Conservation (phyloP, 1,139 yeast species). For the Taphrina betulina region DNA sequence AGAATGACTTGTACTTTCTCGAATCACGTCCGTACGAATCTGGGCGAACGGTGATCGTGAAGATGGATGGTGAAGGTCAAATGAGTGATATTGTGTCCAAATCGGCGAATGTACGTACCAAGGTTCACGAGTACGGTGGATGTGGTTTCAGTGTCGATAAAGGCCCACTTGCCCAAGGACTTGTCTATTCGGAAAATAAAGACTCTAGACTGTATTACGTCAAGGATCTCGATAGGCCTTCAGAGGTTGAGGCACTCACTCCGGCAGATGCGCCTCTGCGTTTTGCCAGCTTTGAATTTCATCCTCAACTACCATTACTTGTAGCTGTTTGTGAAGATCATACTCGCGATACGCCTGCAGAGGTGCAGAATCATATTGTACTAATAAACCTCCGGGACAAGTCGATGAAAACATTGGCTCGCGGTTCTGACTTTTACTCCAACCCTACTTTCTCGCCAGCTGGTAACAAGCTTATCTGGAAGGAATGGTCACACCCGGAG, state of each 20-base stretch:
- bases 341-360: constrained; percentile 8
- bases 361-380: constrained; percentile 25
- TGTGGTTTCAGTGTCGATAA: constrained; percentile 5
- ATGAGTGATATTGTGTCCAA: not conserved
- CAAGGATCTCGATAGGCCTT: not conserved
- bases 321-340: constrained; percentile 31
- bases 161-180: not conserved
- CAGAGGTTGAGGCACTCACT: not conserved
- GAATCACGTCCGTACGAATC: constrained; percentile 22
- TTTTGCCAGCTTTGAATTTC: constrained; percentile 17
- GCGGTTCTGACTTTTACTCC: constrained; percentile 23
- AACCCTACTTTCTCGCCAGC: constrained; percentile 26
- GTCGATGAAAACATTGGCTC: not conserved
- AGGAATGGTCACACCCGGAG: constrained; percentile 24
- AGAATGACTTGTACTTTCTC: constrained; percentile 7
- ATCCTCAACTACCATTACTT: constrained; percentile 1
- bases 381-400: not conserved
- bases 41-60: constrained; percentile 22
- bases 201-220: constrained; percentile 20
- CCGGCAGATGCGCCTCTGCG: constrained; percentile 1
- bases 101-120: constrained; percentile 9
- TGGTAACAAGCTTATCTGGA: constrained; percentile 20
- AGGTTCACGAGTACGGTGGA: constrained; percentile 32
- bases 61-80: not conserved
- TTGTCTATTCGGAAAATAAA: constrained; percentile 7